Base-by-base conservation (phyloP, 805 yeast genomes). In the Yarrowia alimentaria region DNA sequence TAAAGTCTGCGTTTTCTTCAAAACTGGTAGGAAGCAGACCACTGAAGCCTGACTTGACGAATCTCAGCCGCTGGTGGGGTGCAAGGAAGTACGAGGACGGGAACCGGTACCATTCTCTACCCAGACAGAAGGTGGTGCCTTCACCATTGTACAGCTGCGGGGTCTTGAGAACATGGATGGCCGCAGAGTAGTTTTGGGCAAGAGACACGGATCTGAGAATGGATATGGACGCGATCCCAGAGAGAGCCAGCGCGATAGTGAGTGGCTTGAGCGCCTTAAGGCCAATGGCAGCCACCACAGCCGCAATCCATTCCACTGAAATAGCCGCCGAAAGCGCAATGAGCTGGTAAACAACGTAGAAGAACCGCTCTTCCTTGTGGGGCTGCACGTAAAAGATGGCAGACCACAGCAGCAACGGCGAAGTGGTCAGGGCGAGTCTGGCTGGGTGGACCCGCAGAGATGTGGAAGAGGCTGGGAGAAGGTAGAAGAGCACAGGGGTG, bases 91-190 rank as follows among this genome's bases (percentile, higher is more conserved):
- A 85, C 0, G 96, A 89, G 1, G 85, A 80, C 8, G 98, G 96
- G 66, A 71, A 90, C 61, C 91, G 85, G 61, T 87, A 88, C 97
- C 97, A 90, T 68, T 91, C 97, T 53, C 95, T 76, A 2, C 96
- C 97, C n/a, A 85, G 74, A 66, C 98, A 91, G 0, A 91, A 83
- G 57, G 79, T 83, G 28, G 67, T 68, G 3, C 60, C 58, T 6
- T 60, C 53, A 14, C 61, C 51, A 1, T 55, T 52, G 20, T 75
- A 73, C 11, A 76, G 57, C 22, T 68, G 70, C n/a, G 35, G 37
- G 5, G 50, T 30, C n/a, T 68, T 58, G 59, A 80, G 83, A 1
- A 83, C 78, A 0, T 68, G 58, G 45, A 88, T 66, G 5, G 96
- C 95, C 0, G 95, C 86, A 22, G 78, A 68, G 61, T 90, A 89